These are phyloP conservation scores for Odonthalia washingtoniensis DNA, from an alignment of 31 red algal genomes.

Conservation along the genomic window DNA sequence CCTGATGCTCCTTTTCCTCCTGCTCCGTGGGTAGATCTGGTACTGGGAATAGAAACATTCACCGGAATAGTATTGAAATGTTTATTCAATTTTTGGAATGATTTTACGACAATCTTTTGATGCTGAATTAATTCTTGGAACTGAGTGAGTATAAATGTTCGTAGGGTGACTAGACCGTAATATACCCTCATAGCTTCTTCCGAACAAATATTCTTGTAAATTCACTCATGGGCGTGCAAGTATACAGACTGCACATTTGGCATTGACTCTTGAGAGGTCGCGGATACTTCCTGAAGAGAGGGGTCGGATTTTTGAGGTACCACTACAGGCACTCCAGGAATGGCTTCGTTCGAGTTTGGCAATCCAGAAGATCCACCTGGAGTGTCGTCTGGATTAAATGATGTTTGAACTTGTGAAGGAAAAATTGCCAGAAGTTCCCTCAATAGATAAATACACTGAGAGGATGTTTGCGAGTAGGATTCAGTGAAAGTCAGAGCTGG, in stretches of 20 bases:
- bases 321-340: no score
- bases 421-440: conserved; percentile 32
- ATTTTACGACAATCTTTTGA: conserved; percentile 68
- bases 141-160: not conserved
- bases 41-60: no score
- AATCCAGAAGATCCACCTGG: not conserved
- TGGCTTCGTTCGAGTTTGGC: not conserved
- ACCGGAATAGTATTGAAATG: no score
- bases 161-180: conserved; percentile 48
- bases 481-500: conserved; percentile 76
- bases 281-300: no score
- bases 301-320: no score
- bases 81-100: conserved; percentile 62
- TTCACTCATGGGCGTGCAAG: conserved; percentile 44
- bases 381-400: not conserved
- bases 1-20: no score
- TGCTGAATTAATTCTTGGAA: conserved; percentile 37
- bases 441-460: conserved; percentile 69
- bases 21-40: no score
- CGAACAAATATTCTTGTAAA: conserved; percentile 62
- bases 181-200: conserved; percentile 48
- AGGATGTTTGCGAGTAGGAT: conserved; percentile 28
- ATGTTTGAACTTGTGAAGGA: no score
- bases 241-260: no score
- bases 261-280: no score